Percentiles rank a stretch among this genome's conserved stretches.
phyloP scores from a whole-genome alignment of 257 asterid genomes.

The Plantago elongata region DNA sequence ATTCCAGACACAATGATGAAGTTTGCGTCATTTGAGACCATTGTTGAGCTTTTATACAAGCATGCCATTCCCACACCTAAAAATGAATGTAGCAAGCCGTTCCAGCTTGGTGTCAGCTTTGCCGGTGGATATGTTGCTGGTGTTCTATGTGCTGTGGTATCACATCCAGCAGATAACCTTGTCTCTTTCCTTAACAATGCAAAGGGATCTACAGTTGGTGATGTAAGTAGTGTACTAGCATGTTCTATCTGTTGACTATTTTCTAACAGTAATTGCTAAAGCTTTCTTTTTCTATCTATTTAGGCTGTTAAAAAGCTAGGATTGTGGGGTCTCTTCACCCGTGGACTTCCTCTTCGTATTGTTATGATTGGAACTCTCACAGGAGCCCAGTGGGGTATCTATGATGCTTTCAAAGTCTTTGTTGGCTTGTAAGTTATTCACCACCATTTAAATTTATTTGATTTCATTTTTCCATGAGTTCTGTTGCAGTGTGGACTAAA shows the following conservation, averaged over 20 bases:
- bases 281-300: conserved; percentile 1
- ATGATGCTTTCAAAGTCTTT: conserved; percentile 88
- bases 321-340: conserved; percentile 65
- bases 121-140: conserved; percentile 93
- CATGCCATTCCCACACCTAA: conserved; percentile 72
- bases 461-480: background rate
- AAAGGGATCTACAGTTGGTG: conserved; percentile 87
- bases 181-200: conserved; percentile 92
- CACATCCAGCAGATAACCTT: conserved; percentile 90
- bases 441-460: background rate
- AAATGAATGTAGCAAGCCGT: conserved; percentile 60
- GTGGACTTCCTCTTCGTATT: conserved; percentile 92
- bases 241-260: background rate
- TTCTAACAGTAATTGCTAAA: background rate
- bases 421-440: conserved; percentile 74
- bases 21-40: conserved; percentile 82
- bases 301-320: conserved; percentile 88
- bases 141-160: conserved; percentile 75
- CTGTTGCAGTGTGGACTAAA: conserved; percentile 13
- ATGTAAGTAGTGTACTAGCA: conserved; percentile 39
- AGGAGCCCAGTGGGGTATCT: conserved; percentile 99
- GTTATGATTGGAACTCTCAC: conserved; percentile 97
- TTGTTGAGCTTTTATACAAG: conserved; percentile 70
- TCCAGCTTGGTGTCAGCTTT: conserved; percentile 87
- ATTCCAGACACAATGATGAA: conserved; percentile 90